Percentiles rank a stretch among this genome's conserved stretches.
These are phyloP conservation scores for Corchorus capsularis DNA, from an alignment of 345 rosid species.

Conservation along the genomic window DNA sequence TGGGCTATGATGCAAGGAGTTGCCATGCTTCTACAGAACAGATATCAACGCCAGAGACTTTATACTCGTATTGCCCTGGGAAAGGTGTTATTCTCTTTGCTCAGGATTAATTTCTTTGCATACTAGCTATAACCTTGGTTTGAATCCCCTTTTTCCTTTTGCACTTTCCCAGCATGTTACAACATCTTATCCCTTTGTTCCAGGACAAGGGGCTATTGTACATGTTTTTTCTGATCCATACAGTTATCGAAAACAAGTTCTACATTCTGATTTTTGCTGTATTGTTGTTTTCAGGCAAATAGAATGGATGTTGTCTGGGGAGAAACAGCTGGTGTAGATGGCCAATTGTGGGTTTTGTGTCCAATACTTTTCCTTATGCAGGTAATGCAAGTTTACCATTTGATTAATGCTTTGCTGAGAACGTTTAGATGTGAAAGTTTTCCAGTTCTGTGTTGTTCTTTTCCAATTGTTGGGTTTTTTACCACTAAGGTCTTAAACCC, in stretches of 20 bases:
- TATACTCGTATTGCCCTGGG: conserved; percentile 98
- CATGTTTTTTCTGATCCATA: background rate
- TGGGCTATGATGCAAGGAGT: conserved; percentile 99
- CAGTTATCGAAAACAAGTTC: background rate
- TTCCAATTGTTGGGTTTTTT: background rate
- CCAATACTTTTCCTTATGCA: conserved; percentile 92
- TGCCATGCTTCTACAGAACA: conserved; percentile 96
- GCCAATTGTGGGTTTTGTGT: conserved; percentile 92
- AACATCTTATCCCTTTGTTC: background rate
- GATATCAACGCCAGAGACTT: conserved; percentile 98
- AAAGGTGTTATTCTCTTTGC: conserved; percentile 55
- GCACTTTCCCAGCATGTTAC: background rate
- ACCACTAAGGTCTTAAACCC: background rate
- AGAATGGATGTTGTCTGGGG: conserved; percentile 99
- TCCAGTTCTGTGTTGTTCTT: background rate
- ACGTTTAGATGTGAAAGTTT: background rate
- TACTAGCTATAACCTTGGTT: background rate
- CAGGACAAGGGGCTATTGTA: conserved; percentile 12
- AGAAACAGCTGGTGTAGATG: conserved; percentile 97
- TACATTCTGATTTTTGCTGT: conserved; percentile 1
- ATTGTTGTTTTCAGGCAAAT: conserved; percentile 65
- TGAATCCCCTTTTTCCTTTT: background rate
- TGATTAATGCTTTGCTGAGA: background rate
- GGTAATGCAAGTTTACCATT: conserved; percentile 43
- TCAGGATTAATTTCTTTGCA: conserved; percentile 17